Base-by-base conservation (phyloP, 257 asterid genomes). In the Buddleja alternifolia region DNA sequence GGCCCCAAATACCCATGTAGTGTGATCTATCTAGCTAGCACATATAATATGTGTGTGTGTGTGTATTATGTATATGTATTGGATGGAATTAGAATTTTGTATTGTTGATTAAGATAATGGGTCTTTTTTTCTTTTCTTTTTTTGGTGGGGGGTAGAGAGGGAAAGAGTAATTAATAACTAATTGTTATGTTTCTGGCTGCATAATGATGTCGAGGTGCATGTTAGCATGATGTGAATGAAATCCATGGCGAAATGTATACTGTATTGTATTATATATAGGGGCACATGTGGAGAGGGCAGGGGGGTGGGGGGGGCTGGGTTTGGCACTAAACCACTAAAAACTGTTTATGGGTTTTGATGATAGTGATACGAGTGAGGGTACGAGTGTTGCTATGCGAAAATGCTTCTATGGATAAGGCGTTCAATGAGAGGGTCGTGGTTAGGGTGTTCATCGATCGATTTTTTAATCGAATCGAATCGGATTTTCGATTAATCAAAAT, bases 1-100 rank as follows among this genome's bases (percentile, higher is more conserved):
- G 77, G 75, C 67, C 73, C 78, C 73, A 60, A 36, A 64, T 56
- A 32, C 75, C 81, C 89, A 86, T 86, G 63, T 73, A 54, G 71
- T 70, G n/a, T n/a, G n/a, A n/a, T n/a, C n/a, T n/a, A n/a, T n/a
- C n/a, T n/a, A n/a, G n/a, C n/a, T n/a, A n/a, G n/a, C n/a, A n/a
- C n/a, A n/a, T n/a, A n/a, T n/a, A n/a, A n/a, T n/a, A n/a, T n/a
- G n/a, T n/a, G n/a, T n/a, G n/a, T n/a, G n/a, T n/a, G n/a, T n/a
- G 41, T 73, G 48, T 74, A 21, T 6, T 36, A 17, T 6, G 71
- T 75, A 62, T 72, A 21, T 52, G 12, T 66, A 23, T 6, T 67
- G 82, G 55, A 10, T 12, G 56, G 64, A 61, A 51, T 71, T 41
- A 72, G 65, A 41, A 25, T 45, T 10, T 45, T 10, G n/a, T n/a